Evolutionary conservation across 257 asterid species (phyloP).

Genomic region (Henckelia pumila): DNA sequence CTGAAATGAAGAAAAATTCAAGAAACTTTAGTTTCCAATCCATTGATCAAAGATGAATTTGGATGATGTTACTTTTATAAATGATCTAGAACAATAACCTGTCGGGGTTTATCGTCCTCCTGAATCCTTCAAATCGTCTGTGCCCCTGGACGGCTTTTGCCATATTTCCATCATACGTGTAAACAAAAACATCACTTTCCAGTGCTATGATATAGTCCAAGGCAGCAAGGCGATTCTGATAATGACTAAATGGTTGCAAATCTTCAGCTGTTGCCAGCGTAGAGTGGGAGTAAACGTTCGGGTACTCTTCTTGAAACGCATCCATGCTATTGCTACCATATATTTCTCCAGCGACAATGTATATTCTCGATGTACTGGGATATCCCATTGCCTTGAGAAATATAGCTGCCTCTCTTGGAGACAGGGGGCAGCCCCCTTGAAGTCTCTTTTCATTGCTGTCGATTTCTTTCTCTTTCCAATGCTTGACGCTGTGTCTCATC

Average conservation of each 20-base stretch:
- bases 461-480: constrained; percentile 96
- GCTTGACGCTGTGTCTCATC: constrained; percentile 78
- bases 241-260: constrained; percentile 47
- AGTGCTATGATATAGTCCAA: constrained; percentile 81
- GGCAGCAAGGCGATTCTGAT: constrained; percentile 95
- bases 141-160: constrained; percentile 99
- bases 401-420: constrained; percentile 86
- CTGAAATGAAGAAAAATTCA: constrained; percentile 30
- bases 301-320: constrained; percentile 64
- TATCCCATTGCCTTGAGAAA: constrained; percentile 94
- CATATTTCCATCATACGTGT: constrained; percentile 96
- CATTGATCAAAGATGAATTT: not conserved
- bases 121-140: constrained; percentile 75
- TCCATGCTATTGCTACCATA: constrained; percentile 83
- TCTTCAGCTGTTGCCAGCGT: constrained; percentile 73
- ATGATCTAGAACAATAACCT: constrained; percentile 35
- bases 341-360: constrained; percentile 86
- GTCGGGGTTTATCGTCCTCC: constrained; percentile 87
- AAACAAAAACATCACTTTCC: constrained; percentile 80
- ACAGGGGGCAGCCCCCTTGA: constrained; percentile 93
- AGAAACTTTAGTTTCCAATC: constrained; percentile 4
- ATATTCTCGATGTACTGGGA: constrained; percentile 67
- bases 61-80: not conserved
- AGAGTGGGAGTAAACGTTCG: constrained; percentile 80
- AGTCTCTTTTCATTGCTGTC: constrained; percentile 59